phyloP scores from a whole-genome alignment of 441 rosid genomes.

The Adansonia gregorii region DNA sequence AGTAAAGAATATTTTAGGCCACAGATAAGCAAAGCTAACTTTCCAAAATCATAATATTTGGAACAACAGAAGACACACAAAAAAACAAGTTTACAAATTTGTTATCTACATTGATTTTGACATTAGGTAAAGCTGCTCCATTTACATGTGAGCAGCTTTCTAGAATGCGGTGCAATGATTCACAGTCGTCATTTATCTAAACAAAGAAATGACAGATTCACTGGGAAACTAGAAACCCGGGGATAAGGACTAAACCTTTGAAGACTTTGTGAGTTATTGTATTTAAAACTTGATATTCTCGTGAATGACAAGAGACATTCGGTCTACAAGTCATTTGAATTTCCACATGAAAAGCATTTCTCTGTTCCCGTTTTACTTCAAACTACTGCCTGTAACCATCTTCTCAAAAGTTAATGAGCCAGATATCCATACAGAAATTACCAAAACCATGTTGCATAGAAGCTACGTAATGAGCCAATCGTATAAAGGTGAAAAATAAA shows the following conservation, averaged over 20 bases:
- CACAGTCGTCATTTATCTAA: neutral
- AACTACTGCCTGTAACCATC: conserved; percentile 3
- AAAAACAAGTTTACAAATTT: neutral
- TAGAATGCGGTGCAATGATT: neutral
- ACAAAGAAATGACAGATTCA: neutral
- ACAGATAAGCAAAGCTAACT: conserved; percentile 9
- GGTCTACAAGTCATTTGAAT: neutral
- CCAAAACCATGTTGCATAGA: conserved; percentile 6
- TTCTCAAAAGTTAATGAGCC: neutral
- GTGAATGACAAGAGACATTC: neutral
- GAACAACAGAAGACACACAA: neutral
- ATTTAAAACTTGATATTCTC: conserved; percentile 1
- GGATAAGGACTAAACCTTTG: neutral
- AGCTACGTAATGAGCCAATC: neutral
- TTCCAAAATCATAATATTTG: neutral
- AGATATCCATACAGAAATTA: conserved; percentile 4
- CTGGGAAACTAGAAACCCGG: neutral
- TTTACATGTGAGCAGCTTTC: neutral
- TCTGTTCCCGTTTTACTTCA: neutral
- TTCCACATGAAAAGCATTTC: neutral
- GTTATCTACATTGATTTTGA: neutral
- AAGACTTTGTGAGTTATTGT: neutral
- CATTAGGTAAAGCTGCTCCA: conserved; percentile 5
- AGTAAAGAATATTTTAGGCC: neutral
- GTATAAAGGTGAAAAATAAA: neutral